A percentile compares a stretch with the other conserved stretches of the same genome.
phyloP scores from a whole-genome alignment of 2,329 filamentous ascomycete species.

The Scedosporium aurantiacum region DNA sequence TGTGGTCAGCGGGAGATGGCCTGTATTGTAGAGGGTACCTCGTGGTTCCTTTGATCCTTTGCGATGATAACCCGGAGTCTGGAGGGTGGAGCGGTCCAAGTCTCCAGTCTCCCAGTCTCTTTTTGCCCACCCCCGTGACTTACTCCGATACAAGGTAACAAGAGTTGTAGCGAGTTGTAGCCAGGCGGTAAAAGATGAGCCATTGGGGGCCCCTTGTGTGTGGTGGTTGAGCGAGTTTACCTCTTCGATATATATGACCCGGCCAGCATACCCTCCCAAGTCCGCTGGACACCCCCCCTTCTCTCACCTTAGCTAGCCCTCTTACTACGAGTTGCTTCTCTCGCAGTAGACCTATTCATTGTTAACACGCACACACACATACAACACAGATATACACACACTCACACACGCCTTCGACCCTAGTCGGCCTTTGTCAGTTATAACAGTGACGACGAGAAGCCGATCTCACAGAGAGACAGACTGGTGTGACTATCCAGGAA shows the following conservation, averaged over 20 bases:
- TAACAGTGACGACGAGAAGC: not conserved
- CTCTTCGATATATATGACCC: not conserved
- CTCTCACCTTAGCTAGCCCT: not conserved
- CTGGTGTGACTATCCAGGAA: not conserved
- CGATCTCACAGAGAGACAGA: not conserved
- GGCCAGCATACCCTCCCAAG: not conserved
- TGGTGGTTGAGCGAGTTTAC: not conserved
- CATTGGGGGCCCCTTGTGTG: not conserved
- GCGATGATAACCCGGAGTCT: not conserved
- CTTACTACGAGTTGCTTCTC: not conserved
- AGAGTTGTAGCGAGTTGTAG: too few species aligned
- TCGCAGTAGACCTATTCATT: not conserved
- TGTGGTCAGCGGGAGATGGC: constrained; percentile 1
- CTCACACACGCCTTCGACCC: not conserved
- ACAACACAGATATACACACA: not conserved
- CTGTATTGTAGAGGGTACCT: not conserved
- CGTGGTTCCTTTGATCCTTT: not conserved
- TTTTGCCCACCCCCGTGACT: not conserved
- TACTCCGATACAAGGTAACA: not conserved
- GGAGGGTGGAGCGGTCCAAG: not conserved
- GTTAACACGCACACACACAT: not conserved
- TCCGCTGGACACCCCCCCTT: not conserved
- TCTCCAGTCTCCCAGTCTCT: not conserved
- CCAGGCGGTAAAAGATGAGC: not conserved
- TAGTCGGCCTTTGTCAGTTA: not conserved